Base-by-base conservation (phyloP, 306 rosid species). In the Rubus parviflorus region DNA sequence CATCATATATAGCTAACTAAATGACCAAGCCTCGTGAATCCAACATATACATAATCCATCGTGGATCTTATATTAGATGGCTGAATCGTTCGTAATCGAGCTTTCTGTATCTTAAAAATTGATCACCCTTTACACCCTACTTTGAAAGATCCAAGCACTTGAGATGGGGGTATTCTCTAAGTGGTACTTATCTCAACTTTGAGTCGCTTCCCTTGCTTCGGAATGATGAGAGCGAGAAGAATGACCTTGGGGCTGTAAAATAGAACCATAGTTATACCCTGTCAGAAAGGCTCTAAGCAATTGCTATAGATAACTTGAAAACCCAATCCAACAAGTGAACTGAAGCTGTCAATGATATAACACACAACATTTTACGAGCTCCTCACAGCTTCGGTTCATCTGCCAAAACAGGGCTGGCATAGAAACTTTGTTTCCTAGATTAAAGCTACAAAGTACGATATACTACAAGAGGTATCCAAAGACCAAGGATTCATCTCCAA, bases 121-220 rank as follows among this genome's bases (percentile, higher is more conserved):
- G 38, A 75, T 72, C 83, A 69, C 75, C 82, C 87, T 87, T 83
- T 87, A 87, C 89, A 88, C 80, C 87, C 86, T 87, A 85, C 68
- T 84, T 73, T 78, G 87, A 70, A 75, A 77, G 73, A 81, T 67
- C 82, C 79, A 64, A 73, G 75, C 85, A 84, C 78, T 79, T 79
- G 81, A 74, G 69, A 62, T 67, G 17, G 68, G 68, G 41, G 73
- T 16, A 48, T 61, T 46, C 41, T 61, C 80, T 76, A 68, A 45
- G 75, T 57, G 80, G 68, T 75, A 53, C 43, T 89, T 76, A 95
- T 88, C 99, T 89, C 76, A 89, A 93, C 86, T 91, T 95, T 30
- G 97, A 82, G 66, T 95, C 97, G 53, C 90, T 81, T 81, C 97
- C 97, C 83, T 95, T 95, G 97, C 97, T 89, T 85, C 99, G 93